Evolutionary conservation across 306 rosid species (phyloP).

Genomic region (Acmispon strigosus): DNA sequence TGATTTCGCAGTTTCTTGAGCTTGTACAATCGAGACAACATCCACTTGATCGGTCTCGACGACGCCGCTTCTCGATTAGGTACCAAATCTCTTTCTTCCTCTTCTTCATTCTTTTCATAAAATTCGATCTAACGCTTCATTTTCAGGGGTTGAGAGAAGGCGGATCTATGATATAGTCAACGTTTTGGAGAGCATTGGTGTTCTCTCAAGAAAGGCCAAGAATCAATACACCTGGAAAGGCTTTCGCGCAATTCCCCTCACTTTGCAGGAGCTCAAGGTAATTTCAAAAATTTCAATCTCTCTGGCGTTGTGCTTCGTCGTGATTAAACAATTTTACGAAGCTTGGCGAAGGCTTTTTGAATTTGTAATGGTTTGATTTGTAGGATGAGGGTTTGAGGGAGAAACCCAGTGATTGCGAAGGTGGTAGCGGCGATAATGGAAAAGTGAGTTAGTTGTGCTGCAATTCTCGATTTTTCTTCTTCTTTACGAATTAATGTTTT

Average conservation of each 20-base stretch:
- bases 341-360: not conserved
- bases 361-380: not conserved
- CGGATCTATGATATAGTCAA: constrained; percentile 95
- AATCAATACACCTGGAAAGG: constrained; percentile 92
- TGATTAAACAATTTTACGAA: not conserved
- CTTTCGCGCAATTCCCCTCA: constrained; percentile 57
- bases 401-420: constrained; percentile 29
- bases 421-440: constrained; percentile 27
- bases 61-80: constrained; percentile 86
- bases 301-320: not conserved
- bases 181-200: constrained; percentile 88
- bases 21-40: constrained; percentile 61
- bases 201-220: constrained; percentile 63
- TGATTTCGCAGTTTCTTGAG: constrained; percentile 39
- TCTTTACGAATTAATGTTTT: no score
- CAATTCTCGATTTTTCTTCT: not conserved
- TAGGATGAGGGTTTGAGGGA: constrained; percentile 68
- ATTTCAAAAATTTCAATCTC: constrained; percentile 11
- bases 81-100: not conserved
- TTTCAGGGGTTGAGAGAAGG: constrained; percentile 77
- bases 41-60: constrained; percentile 73
- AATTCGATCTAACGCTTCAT: not conserved
- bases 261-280: constrained; percentile 69
- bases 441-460: constrained; percentile 30
- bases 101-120: not conserved